Base-by-base conservation (phyloP, 345 rosid species). In the Lagerstroemia speciosa region DNA sequence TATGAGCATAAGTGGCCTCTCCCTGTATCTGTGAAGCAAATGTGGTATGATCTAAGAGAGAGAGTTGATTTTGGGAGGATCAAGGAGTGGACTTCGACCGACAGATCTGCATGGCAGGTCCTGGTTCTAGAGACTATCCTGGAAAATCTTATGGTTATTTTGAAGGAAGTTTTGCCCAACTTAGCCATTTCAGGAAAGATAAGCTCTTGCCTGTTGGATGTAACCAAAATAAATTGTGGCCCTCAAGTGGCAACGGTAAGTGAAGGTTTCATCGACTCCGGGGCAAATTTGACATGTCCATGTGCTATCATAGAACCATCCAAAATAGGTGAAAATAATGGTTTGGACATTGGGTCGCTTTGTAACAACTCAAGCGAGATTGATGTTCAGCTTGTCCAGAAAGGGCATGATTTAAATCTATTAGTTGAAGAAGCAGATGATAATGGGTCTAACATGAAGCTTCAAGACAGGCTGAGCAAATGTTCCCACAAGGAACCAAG, bases 41-140 rank as follows among this genome's bases (percentile, higher is more conserved):
- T 88, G 45, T 92, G 98, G 98, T 88, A 84, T 77, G 98, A 90
- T 71, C 36, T 90, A 46, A 77, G 89, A 53, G 86, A 69, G 48
- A 86, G 72, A 62, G 70, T 72, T 15, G 82, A 64, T n/a, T 84
- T 83, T 78, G 38, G 61, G 50, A 78, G 71, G 72, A 66, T 85
- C 62, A 70, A 67, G 69, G 82, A 88, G 31, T 92, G 96, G 91
- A 84, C 86, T 77, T 87, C 80, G 57, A 63, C 67, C 40, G 64
- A 65, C 24, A 73, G 73, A 76, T 61, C 69, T 53, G 41, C 74
- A 20, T 85, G 86, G 84, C 41, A 77, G 75, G 72, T 63, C 53
- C 75, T 92, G 80, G 71, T 85, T 32, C 40, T 60, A 62, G 85
- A 84, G 69, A 87, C 84, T 57, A 81, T 89, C 67, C 53, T 37